Percentiles rank a stretch among this genome's conserved stretches.
These are phyloP conservation scores for Lachnellula suecica DNA, from an alignment of 2,329 filamentous ascomycete genomes.

Conservation along the genomic window DNA sequence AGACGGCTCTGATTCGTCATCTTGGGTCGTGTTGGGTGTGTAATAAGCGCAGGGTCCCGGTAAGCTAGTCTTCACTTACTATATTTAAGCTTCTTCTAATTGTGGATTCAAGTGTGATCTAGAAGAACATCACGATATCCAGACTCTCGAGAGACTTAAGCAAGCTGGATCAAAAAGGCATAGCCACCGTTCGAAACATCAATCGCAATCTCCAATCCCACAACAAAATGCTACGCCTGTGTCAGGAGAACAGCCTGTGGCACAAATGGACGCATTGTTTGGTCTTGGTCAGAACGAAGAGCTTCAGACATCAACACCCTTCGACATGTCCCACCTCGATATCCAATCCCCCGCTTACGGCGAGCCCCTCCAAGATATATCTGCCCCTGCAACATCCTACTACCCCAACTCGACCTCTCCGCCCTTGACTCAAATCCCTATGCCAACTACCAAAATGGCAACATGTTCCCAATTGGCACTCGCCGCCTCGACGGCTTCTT, in stretches of 20 bases:
- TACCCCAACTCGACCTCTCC: constrained; percentile 3
- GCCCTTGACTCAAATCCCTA: constrained; percentile 15
- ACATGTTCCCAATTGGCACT: constrained; percentile 24
- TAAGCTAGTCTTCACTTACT: constrained; percentile 4
- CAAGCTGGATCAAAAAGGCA: constrained; percentile 4
- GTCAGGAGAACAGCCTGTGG: constrained; percentile 8
- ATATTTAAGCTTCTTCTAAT: constrained; percentile 1
- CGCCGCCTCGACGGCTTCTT: constrained; percentile 11
- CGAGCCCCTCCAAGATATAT: constrained; percentile 10
- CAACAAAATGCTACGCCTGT: constrained; percentile 8
- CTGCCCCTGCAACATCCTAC: constrained; percentile 3
- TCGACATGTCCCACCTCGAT: constrained; percentile 2
- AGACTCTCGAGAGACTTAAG: constrained; percentile 19
- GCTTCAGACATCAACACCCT: constrained; percentile 2
- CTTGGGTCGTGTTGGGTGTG: constrained; percentile 27
- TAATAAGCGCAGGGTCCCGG: constrained; percentile 20
- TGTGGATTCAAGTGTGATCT: constrained; percentile 24
- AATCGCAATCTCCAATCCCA: constrained; percentile 10
- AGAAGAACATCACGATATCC: constrained; percentile 28
- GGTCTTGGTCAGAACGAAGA: constrained; percentile 22
- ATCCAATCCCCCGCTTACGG: constrained; percentile 16
- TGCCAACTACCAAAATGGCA: constrained; percentile 17
- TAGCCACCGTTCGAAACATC: background rate
- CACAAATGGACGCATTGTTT: constrained; percentile 15
- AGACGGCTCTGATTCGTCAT: constrained; percentile 29